Base-by-base conservation (phyloP, 78 protist genomes). In the Dictyostelium brefeldianum region DNA sequence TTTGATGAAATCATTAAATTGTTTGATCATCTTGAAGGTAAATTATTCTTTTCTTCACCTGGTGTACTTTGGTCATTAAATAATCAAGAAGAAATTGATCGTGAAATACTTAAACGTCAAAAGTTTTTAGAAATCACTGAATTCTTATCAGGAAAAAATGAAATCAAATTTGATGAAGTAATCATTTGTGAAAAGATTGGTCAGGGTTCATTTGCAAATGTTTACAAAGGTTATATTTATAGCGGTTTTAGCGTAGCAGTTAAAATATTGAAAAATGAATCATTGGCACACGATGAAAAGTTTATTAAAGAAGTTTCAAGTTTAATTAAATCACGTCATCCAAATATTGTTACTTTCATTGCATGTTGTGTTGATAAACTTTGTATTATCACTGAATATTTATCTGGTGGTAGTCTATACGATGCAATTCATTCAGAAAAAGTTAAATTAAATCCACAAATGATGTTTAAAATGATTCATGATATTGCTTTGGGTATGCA, bases 11-110 rank as follows among this genome's bases (percentile, higher is more conserved):
- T 82, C 27, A 15, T 82, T 9, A 64, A 53, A 18, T 54, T 82
- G 1, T 82, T 82, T 31, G 43, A 82, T 50, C 89, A 82, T 31
- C 53, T 82, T 25, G 89, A 82, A 50, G 89, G 89, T 20, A 82
- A 82, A 31, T 20, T 82, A 17, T 82, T 82, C 89, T 82, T 82
- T 69, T 69, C 80, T 5, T 43, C 77, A 27, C 73, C 77, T 10
- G 89, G 89, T 51, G n/a, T 51, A 17, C 79, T 82, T 11, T 82
- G 89, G 89, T 62, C 89, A 0, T 50, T 64, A 36, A 73, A 82
- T n/a, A 31, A 82, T 15, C 80, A 82, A 9, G 80, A 82, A 50
- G 89, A 82, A 15, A 51, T 69, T 29, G 89, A 82, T n/a, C 67
- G 79, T 67, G 89, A 82, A 31, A 70, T 12, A 0, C 73, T 51